phyloP scores from a whole-genome alignment of 177 flowering plant species.

The Vitis hybrid region DNA sequence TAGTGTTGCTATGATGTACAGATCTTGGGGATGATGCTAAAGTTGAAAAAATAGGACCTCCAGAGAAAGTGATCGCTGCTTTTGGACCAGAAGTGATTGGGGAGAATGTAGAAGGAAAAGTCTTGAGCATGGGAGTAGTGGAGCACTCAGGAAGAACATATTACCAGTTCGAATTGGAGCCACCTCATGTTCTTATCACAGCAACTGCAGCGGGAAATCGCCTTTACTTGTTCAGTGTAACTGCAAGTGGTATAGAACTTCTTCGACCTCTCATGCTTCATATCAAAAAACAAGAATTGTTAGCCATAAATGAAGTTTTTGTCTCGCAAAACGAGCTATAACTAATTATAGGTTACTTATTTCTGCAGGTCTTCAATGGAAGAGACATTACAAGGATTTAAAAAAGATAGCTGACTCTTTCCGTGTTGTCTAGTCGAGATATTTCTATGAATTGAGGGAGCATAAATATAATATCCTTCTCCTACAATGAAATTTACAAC shows the following conservation, averaged over 20 bases:
- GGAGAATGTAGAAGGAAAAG: conserved; percentile 95
- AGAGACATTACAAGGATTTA: conserved; percentile 76
- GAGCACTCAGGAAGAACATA: conserved; percentile 78
- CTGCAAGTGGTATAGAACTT: conserved; percentile 58
- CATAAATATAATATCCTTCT: neutral
- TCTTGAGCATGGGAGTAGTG: conserved; percentile 55
- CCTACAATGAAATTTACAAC: neutral
- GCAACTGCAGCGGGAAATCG: conserved; percentile 99
- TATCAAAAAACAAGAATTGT: neutral
- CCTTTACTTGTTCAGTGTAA: conserved; percentile 74
- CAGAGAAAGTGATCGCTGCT: conserved; percentile 88
- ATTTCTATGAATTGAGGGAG: neutral
- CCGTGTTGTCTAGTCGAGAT: conserved; percentile 50
- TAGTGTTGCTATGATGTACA: conserved; percentile 18
- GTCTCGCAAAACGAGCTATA: too few relatives aligned
- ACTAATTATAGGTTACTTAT: neutral
- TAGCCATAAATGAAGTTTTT: neutral
- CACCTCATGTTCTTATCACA: conserved; percentile 83
- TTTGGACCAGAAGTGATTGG: conserved; percentile 97
- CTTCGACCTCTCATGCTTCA: neutral
- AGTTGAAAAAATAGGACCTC: conserved; percentile 77
- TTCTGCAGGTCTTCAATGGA: conserved; percentile 91
- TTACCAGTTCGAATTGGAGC: conserved; percentile 88
- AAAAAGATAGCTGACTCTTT: conserved; percentile 78
- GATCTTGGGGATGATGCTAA: conserved; percentile 70